These are phyloP conservation scores for Fraxinus baroniana DNA, from an alignment of 305 asterid species.

Conservation along the genomic window DNA sequence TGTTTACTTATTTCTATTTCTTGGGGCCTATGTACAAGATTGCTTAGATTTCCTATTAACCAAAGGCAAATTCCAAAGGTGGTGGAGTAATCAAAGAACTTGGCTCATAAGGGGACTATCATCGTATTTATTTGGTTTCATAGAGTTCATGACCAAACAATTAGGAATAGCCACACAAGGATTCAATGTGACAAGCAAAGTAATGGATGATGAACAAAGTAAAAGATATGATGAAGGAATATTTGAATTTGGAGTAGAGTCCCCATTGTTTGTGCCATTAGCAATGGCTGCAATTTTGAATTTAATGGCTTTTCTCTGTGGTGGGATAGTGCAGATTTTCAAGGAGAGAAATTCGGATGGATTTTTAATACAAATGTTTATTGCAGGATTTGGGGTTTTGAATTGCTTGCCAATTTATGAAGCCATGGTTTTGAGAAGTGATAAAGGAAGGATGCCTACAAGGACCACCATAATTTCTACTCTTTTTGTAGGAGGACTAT, in stretches of 20 bases:
- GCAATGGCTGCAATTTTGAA: slow-evolving; percentile 48
- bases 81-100: slow-evolving; percentile 90
- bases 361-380: slow-evolving; percentile 43
- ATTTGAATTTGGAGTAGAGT: slow-evolving; percentile 62
- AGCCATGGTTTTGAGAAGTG: slow-evolving; percentile 59
- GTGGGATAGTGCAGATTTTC: slow-evolving; percentile 28
- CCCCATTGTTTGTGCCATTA: slow-evolving; percentile 61
- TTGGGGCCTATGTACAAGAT: slow-evolving; percentile 75
- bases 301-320: slow-evolving; percentile 33
- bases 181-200: slow-evolving; percentile 74
- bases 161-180: slow-evolving; percentile 63
- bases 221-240: slow-evolving; percentile 56
- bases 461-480: slow-evolving; percentile 44
- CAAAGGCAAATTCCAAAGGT: slow-evolving; percentile 45
- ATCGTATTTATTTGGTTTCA: slow-evolving; percentile 35
- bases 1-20: slow-evolving; percentile 48
- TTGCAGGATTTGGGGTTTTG: slow-evolving; percentile 57
- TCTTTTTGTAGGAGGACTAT: slow-evolving; percentile 33
- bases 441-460: slow-evolving; percentile 65
- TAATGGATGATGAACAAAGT: slow-evolving; percentile 64
- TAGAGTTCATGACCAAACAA: slow-evolving; percentile 42
- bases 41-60: slow-evolving; percentile 47
- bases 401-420: slow-evolving; percentile 62
- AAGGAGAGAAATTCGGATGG: slow-evolving; percentile 29
- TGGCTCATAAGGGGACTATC: slow-evolving; percentile 63